Conservation (phyloP, 331 rosid species). For the Saraca asoca region DNA sequence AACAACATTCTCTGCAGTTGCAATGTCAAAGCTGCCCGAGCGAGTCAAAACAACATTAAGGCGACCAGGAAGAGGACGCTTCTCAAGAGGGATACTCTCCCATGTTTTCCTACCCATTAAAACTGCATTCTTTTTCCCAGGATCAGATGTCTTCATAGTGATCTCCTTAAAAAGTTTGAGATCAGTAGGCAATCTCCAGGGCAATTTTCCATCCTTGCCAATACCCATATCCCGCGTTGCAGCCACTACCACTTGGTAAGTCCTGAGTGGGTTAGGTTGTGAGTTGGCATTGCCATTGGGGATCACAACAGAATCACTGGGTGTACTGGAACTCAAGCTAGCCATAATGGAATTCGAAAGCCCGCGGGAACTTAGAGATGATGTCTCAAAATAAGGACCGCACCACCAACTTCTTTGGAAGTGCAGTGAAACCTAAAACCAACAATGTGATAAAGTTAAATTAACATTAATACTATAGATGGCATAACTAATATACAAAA, state of each 20-base stretch:
- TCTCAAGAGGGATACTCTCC: constrained; percentile 74
- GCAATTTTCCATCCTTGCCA: constrained; percentile 81
- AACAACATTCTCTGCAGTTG: constrained; percentile 89
- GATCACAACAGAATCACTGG: constrained; percentile 56
- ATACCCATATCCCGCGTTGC: constrained; percentile 86
- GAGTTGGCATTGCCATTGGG: constrained; percentile 54
- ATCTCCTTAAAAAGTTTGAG: constrained; percentile 69
- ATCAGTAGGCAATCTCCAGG: constrained; percentile 85
- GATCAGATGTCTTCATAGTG: constrained; percentile 66
- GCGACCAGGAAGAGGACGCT: constrained; percentile 79
- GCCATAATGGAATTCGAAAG: constrained; percentile 58
- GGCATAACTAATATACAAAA: constrained; percentile 4
- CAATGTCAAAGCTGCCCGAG: constrained; percentile 91
- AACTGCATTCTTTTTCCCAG: constrained; percentile 83
- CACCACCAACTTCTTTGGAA: constrained; percentile 39
- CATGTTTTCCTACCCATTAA: constrained; percentile 95
- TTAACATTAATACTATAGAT: neutral
- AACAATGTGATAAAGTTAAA: constrained; percentile 11
- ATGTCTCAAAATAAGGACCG: constrained; percentile 34
- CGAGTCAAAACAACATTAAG: constrained; percentile 94
- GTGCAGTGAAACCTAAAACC: constrained; percentile 46
- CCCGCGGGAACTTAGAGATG: constrained; percentile 30
- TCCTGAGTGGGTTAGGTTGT: constrained; percentile 64
- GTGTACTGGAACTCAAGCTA: constrained; percentile 50
- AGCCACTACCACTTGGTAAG: constrained; percentile 88